Evolutionary conservation across 768 basidiomycete species (phyloP).

Genomic region (Hirschioporus abietinus): DNA sequence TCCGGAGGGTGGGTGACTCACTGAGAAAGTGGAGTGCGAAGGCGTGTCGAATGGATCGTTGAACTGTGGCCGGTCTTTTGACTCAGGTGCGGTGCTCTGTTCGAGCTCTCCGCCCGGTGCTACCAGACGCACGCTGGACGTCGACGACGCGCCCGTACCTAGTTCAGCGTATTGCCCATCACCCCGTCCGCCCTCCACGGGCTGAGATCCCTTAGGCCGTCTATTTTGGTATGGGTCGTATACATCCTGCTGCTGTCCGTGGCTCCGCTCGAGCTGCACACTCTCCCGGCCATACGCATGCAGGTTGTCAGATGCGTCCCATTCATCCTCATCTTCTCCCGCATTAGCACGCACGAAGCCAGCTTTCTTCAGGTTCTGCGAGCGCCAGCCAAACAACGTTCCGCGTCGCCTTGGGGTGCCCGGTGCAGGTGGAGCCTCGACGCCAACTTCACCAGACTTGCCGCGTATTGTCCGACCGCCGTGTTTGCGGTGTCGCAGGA

Average conservation of each 20-base stretch:
- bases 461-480: conserved; percentile 27
- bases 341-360: neutral
- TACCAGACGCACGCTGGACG: conserved; percentile 10
- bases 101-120: conserved; percentile 6
- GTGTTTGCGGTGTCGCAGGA: conserved; percentile 47
- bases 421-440: conserved; percentile 15
- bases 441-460: conserved; percentile 22
- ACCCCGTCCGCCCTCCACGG: neutral
- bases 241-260: neutral
- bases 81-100: neutral
- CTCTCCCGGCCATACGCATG: conserved; percentile 1
- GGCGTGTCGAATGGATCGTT: neutral
- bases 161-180: neutral
- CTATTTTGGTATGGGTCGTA: neutral
- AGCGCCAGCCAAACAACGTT: conserved; percentile 21
- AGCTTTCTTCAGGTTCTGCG: neutral
- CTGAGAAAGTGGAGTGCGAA: neutral
- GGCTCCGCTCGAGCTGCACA: neutral
- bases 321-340: conserved; percentile 24
- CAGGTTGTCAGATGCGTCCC: conserved; percentile 29
- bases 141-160: conserved; percentile 5
- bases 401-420: conserved; percentile 20
- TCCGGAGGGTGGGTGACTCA: neutral
- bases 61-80: neutral
- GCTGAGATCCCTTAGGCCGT: neutral